Evolutionary conservation across 139 green algal genomes (phyloP).

Genomic region (Coelastrella sp.): DNA sequence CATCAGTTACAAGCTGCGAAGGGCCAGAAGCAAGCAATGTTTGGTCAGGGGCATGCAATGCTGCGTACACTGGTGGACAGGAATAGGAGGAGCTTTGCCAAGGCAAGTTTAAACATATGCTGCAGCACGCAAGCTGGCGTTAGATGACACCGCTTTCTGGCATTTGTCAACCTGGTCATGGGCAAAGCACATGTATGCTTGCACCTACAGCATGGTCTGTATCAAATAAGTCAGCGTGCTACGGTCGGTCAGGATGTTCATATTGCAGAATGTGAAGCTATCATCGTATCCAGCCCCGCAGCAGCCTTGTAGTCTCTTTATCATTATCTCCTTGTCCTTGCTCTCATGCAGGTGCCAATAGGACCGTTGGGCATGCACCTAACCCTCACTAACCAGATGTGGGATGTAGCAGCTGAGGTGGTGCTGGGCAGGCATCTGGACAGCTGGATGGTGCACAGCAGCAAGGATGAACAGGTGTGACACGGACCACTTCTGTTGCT

Average conservation of each 20-base stretch:
- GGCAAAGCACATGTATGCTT: neutral
- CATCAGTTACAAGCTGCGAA: constrained; percentile 16
- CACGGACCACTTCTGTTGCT: neutral
- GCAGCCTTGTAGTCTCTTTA: too few species aligned
- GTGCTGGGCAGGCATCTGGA: constrained; percentile 17
- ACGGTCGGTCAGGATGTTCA: too few species aligned
- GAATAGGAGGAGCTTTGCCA: neutral
- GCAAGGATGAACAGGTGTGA: constrained; percentile 30
- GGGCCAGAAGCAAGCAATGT: constrained; percentile 31
- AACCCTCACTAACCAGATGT: constrained; percentile 47
- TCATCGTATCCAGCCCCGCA: too few species aligned
- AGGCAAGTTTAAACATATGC: neutral
- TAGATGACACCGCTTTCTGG: too few species aligned
- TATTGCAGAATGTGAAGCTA: too few species aligned
- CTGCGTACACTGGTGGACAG: constrained; percentile 10
- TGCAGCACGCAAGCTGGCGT: too few species aligned
- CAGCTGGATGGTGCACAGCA: constrained; percentile 49
- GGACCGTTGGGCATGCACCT: constrained; percentile 60
- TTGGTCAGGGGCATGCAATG: neutral
- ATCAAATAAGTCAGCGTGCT: too few species aligned
- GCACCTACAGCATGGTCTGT: too few species aligned
- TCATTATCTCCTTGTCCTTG: neutral
- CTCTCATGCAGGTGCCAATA: constrained; percentile 46
- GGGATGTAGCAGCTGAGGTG: constrained; percentile 30
- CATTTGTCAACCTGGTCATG: neutral